Evolutionary conservation across 1,284 basidiomycete species (phyloP).

Genomic region (Melampsora americana): DNA sequence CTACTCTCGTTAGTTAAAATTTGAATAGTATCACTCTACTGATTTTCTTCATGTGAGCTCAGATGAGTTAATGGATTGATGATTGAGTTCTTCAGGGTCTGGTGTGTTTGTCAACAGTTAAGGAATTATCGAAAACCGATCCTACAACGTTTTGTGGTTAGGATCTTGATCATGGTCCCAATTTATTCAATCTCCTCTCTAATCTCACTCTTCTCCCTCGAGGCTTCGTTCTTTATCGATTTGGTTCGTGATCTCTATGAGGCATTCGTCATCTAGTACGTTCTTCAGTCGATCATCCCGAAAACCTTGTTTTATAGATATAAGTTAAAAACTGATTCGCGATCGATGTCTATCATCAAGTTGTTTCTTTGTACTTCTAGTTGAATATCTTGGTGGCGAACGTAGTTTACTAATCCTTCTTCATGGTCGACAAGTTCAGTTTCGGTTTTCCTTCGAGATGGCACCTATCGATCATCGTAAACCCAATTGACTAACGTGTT

Average conservation of each 20-base stretch:
- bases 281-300: constrained; percentile 51
- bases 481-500: not conserved
- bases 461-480: not conserved
- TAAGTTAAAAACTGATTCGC: constrained; percentile 53
- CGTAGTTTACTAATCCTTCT: constrained; percentile 83
- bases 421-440: constrained; percentile 83
- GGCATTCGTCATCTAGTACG: constrained; percentile 91
- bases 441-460: not conserved
- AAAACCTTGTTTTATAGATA: constrained; percentile 46
- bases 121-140: constrained; percentile 52
- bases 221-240: constrained; percentile 95
- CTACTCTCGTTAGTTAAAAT: constrained; percentile 21
- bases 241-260: constrained; percentile 93
- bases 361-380: constrained; percentile 25
- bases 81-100: constrained; percentile 10
- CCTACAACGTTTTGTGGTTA: constrained; percentile 73
- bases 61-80: too few relatives aligned
- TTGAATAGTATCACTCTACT: not conserved
- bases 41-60: not conserved
- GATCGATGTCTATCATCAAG: not conserved
- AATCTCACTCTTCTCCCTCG: constrained; percentile 88
- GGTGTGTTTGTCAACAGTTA: constrained; percentile 32
- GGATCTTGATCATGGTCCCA: constrained; percentile 83
- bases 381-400: constrained; percentile 79
- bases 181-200: constrained; percentile 85